phyloP scores from a whole-genome alignment of 1,284 basidiomycete species.

The Blastosporella zonata region DNA sequence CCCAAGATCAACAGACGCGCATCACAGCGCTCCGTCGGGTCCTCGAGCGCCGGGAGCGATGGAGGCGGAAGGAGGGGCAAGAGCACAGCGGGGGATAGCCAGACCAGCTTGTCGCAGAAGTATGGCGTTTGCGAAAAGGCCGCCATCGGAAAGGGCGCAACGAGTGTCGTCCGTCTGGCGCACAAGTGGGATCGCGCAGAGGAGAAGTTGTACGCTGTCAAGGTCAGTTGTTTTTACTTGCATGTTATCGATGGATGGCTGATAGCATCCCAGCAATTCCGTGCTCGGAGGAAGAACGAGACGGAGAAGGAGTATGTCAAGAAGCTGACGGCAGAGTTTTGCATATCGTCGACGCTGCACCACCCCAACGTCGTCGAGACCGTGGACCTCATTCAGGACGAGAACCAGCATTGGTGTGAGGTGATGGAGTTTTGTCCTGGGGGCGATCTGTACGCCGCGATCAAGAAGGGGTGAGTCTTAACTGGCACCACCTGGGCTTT shows the following conservation, averaged over 20 bases:
- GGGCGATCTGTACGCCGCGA: slow-evolving; percentile 95
- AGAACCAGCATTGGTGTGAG: slow-evolving; percentile 96
- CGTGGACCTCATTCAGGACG: slow-evolving; percentile 97
- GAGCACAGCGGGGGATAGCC: slow-evolving; percentile 60
- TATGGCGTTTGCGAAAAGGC: slow-evolving; percentile 97
- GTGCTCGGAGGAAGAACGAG: slow-evolving; percentile 97
- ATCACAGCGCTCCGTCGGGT: slow-evolving; percentile 66
- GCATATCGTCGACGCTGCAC: slow-evolving; percentile 96
- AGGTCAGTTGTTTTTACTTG: slow-evolving; percentile 53
- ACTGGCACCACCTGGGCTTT: slow-evolving; percentile 10
- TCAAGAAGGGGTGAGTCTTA: slow-evolving; percentile 80
- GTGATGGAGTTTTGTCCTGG: slow-evolving; percentile 99
- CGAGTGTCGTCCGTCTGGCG: slow-evolving; percentile 92
- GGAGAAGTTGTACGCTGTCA: slow-evolving; percentile 98
- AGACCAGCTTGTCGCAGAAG: slow-evolving; percentile 77
- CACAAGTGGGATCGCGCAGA: slow-evolving; percentile 98
- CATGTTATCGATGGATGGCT: slow-evolving; percentile 1
- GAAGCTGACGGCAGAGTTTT: slow-evolving; percentile 99
- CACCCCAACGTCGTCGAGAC: slow-evolving; percentile 98
- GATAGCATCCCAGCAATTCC: slow-evolving; percentile 73
- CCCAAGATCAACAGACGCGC: slow-evolving; percentile 73
- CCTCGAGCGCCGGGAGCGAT: slow-evolving; percentile 53
- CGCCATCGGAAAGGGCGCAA: slow-evolving; percentile 97
- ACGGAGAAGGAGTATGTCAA: slow-evolving; percentile 99
- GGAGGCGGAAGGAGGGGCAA: slow-evolving; percentile 35